These are phyloP conservation scores for Scedosporium dehoogii DNA, from an alignment of 2,329 filamentous ascomycete genomes.

Conservation along the genomic window DNA sequence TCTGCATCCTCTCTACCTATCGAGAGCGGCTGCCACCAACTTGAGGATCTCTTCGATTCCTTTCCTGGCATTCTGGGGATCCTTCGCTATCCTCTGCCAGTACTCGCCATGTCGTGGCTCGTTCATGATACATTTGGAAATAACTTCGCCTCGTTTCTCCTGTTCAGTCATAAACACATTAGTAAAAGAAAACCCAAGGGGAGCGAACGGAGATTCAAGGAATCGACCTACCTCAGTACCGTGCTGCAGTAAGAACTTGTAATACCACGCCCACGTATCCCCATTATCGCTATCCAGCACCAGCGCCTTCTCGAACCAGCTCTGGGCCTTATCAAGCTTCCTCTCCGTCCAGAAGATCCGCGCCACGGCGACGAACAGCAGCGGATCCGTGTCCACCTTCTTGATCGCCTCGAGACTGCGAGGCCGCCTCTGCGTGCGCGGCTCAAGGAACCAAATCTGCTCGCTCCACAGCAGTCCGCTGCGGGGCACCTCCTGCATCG, in stretches of 20 bases:
- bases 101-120: conserved; percentile 89
- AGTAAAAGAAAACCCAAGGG: not conserved
- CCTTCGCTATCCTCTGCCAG: conserved; percentile 81
- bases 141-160: conserved; percentile 80
- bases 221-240: conserved; percentile 53
- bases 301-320: conserved; percentile 95
- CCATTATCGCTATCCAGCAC: conserved; percentile 77
- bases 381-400: conserved; percentile 86
- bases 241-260: conserved; percentile 84
- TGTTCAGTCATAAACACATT: not conserved
- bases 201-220: not conserved
- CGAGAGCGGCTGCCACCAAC: conserved; percentile 52
- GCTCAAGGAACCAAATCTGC: conserved; percentile 89
- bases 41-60: conserved; percentile 72
- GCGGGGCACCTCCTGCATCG: conserved; percentile 80
- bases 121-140: conserved; percentile 68
- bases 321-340: conserved; percentile 84
- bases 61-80: conserved; percentile 69
- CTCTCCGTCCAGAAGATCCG: conserved; percentile 95
- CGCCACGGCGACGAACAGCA: conserved; percentile 82
- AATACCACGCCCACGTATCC: conserved; percentile 98
- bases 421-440: conserved; percentile 84
- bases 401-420: conserved; percentile 90
- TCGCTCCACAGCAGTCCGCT: conserved; percentile 87
- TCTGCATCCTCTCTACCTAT: conserved; percentile 14